These are phyloP conservation scores for Cercospora sojina DNA, from an alignment of 2,329 filamentous ascomycete genomes.

Conservation along the genomic window DNA sequence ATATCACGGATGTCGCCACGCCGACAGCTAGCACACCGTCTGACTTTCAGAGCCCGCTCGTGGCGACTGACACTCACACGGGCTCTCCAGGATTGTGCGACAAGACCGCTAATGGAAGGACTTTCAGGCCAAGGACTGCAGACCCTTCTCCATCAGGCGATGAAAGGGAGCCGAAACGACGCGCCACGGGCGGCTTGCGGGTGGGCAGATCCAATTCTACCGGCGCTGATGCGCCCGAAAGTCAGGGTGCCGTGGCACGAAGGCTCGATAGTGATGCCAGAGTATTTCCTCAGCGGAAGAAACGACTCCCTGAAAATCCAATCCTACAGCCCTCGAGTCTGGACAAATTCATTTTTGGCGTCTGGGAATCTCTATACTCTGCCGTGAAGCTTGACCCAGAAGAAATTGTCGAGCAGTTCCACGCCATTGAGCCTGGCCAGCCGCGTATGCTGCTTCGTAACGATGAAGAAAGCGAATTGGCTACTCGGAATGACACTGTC, in stretches of 20 bases:
- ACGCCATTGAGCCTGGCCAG: conserved; percentile 36
- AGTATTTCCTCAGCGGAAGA: conserved; percentile 34
- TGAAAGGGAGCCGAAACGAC: conserved; percentile 44
- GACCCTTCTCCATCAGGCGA: conserved; percentile 14
- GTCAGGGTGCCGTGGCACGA: conserved; percentile 17
- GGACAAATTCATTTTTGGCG: conserved; percentile 51
- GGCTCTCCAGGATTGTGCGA: background rate
- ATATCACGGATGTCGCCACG: conserved; percentile 19
- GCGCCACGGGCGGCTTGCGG: conserved; percentile 38
- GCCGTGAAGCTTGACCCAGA: conserved; percentile 45
- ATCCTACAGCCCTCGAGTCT: conserved; percentile 49
- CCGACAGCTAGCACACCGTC: conserved; percentile 11
- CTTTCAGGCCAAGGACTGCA: conserved; percentile 13
- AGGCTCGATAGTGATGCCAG: conserved; percentile 28
- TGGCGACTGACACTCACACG: background rate
- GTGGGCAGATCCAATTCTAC: conserved; percentile 26
- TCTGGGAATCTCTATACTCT: conserved; percentile 52
- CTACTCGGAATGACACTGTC: conserved; percentile 22
- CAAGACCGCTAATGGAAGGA: conserved; percentile 2
- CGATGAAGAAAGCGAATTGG: conserved; percentile 27
- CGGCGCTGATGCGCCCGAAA: background rate
- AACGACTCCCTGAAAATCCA: conserved; percentile 39
- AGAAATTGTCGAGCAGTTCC: conserved; percentile 38
- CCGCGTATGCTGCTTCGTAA: conserved; percentile 26
- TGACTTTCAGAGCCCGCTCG: conserved; percentile 7